These are phyloP conservation scores for Nepenthes alata DNA, from an alignment of 179 eudicot genomes.

Conservation along the genomic window DNA sequence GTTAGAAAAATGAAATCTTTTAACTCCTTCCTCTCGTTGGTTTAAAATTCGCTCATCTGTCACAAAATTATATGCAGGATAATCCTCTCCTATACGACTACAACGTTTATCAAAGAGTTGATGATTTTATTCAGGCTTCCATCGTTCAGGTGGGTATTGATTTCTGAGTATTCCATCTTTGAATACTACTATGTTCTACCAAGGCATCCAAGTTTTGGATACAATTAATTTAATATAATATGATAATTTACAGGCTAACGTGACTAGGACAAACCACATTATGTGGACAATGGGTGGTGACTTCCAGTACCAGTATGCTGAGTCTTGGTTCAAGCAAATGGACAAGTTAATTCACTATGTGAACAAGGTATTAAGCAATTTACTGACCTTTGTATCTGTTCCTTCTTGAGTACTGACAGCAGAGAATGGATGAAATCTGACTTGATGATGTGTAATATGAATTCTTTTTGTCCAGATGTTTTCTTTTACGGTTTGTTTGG, in stretches of 20 bases:
- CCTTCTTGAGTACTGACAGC: no score
- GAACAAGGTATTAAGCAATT: slow-evolving; percentile 39
- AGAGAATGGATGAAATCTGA: no score
- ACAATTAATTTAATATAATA: not conserved
- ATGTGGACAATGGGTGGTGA: slow-evolving; percentile 99
- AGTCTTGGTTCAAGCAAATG: slow-evolving; percentile 92
- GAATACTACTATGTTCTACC: not conserved
- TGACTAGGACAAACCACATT: slow-evolving; percentile 77
- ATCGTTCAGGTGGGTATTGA: slow-evolving; percentile 37
- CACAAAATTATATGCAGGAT: slow-evolving; percentile 38
- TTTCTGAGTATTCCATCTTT: not conserved
- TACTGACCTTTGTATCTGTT: no score
- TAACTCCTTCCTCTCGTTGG: not conserved
- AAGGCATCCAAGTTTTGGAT: not conserved
- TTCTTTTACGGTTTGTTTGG: no score
- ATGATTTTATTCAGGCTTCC: slow-evolving; percentile 60
- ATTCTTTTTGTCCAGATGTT: no score
- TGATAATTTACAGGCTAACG: slow-evolving; percentile 43
- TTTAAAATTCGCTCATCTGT: not conserved
- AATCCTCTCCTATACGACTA: slow-evolving; percentile 53
- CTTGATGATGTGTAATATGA: no score
- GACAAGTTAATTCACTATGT: slow-evolving; percentile 86
- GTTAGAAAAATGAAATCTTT: not conserved
- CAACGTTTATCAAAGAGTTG: slow-evolving; percentile 59
- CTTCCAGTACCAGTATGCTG: slow-evolving; percentile 81